Percentiles rank a stretch among this genome's conserved stretches.
These are phyloP conservation scores for Russula sp. DNA, from an alignment of 768 basidiomycete genomes.

Conservation along the genomic window DNA sequence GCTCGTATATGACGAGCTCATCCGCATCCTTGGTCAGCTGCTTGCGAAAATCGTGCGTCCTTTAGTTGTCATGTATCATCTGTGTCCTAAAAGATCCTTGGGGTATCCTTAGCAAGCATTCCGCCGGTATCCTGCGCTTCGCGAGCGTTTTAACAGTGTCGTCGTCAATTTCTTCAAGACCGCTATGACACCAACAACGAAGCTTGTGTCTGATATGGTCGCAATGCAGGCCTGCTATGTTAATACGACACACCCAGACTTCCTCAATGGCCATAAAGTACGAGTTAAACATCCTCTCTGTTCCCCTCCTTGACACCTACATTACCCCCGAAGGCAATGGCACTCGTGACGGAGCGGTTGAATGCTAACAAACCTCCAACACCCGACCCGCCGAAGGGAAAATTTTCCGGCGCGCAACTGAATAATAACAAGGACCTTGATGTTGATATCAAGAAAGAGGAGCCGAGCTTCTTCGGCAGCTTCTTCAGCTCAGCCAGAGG, in stretches of 20 bases:
- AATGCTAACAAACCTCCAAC: constrained; percentile 73
- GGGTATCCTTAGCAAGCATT: constrained; percentile 70
- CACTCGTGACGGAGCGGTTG: constrained; percentile 77
- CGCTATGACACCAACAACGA: constrained; percentile 90
- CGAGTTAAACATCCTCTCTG: constrained; percentile 1
- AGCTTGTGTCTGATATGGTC: constrained; percentile 90
- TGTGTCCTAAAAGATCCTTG: background rate
- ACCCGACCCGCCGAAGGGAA: constrained; percentile 63
- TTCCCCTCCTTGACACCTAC: constrained; percentile 4
- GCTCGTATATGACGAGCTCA: constrained; percentile 94
- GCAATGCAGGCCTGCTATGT: constrained; percentile 99
- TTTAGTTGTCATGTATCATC: background rate
- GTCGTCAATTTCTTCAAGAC: constrained; percentile 97
- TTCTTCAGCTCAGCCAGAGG: constrained; percentile 77
- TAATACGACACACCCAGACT: constrained; percentile 99
- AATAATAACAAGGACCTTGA: constrained; percentile 97
- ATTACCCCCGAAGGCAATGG: constrained; percentile 59
- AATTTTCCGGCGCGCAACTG: constrained; percentile 52
- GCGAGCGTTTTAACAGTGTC: constrained; percentile 91
- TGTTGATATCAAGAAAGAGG: constrained; percentile 83
- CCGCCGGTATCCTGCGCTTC: constrained; percentile 92
- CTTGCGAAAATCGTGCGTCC: constrained; percentile 77
- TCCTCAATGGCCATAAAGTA: constrained; percentile 91
- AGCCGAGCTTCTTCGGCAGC: constrained; percentile 88
- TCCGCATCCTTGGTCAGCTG: constrained; percentile 89